These are phyloP conservation scores for Russula olivacea DNA, from an alignment of 768 basidiomycete genomes.

Conservation along the genomic window DNA sequence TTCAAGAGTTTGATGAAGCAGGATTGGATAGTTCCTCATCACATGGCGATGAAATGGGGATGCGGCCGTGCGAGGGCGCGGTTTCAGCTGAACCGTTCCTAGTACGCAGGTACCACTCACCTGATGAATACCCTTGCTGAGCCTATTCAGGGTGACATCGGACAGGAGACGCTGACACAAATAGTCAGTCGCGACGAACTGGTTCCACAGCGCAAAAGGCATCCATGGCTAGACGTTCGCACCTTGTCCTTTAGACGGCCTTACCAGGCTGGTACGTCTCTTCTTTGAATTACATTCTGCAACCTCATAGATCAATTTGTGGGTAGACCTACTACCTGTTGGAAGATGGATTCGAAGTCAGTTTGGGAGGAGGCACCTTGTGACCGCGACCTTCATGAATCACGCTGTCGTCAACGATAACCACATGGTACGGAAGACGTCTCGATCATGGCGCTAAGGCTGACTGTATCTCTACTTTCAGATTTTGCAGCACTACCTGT, in stretches of 20 bases:
- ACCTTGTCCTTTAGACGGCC: conserved; percentile 39
- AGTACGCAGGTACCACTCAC: conserved; percentile 7
- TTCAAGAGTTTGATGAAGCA: conserved; percentile 10
- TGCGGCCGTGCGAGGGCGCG: not conserved
- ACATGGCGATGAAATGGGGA: not conserved
- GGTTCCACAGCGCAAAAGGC: conserved; percentile 49
- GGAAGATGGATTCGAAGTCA: conserved; percentile 54
- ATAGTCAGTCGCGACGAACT: conserved; percentile 75
- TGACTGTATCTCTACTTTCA: conserved; percentile 43
- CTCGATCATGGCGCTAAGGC: conserved; percentile 30
- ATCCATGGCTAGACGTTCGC: not conserved
- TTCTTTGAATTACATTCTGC: not conserved
- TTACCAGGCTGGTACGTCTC: conserved; percentile 51
- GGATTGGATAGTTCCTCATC: conserved; percentile 7
- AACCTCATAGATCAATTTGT: conserved; percentile 10
- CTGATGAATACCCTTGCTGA: conserved; percentile 12
- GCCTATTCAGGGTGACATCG: conserved; percentile 51
- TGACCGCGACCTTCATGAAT: conserved; percentile 63
- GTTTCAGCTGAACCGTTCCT: conserved; percentile 6
- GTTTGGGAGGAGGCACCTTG: conserved; percentile 50
- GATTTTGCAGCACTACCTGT: conserved; percentile 27
- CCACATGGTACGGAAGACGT: conserved; percentile 31
- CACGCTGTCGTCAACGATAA: conserved; percentile 71
- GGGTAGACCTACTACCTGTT: conserved; percentile 49
- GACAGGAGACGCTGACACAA: conserved; percentile 63